Percentiles rank a stretch among this genome's conserved stretches.
phyloP scores from a whole-genome alignment of 2,329 filamentous ascomycete species.

The Calonectria henricotiae region DNA sequence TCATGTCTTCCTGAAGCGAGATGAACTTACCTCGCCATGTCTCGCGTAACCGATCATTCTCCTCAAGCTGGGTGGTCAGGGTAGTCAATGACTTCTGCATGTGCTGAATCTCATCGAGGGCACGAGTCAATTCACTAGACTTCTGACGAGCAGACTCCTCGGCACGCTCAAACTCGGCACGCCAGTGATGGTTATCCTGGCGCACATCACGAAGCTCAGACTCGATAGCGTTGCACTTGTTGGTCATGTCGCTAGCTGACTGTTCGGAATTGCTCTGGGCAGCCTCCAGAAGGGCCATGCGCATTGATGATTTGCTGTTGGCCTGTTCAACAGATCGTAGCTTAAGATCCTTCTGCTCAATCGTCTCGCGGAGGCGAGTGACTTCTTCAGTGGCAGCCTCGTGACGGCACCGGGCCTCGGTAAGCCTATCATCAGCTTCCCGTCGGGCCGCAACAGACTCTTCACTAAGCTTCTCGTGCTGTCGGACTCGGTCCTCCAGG shows the following conservation, averaged over 20 bases:
- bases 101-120: conserved; percentile 77
- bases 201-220: conserved; percentile 70
- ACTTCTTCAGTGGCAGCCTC: conserved; percentile 82
- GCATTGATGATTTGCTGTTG: conserved; percentile 72
- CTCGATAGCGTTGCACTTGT: conserved; percentile 70
- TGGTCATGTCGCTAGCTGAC: conserved; percentile 70
- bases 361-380: conserved; percentile 75
- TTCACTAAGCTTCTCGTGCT: conserved; percentile 76
- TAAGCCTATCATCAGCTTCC: conserved; percentile 80
- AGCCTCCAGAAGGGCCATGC: conserved; percentile 78
- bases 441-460: conserved; percentile 76
- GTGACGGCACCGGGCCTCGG: conserved; percentile 80
- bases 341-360: conserved; percentile 80
- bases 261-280: conserved; percentile 74
- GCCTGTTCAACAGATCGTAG: conserved; percentile 74
- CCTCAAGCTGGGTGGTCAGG: conserved; percentile 84
- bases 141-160: conserved; percentile 68
- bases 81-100: conserved; percentile 82
- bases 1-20: conserved; percentile 90
- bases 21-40: conserved; percentile 89
- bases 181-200: conserved; percentile 75
- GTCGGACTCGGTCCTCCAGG: conserved; percentile 78
- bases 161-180: conserved; percentile 74
- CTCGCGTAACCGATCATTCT: conserved; percentile 88
- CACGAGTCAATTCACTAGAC: conserved; percentile 66